A percentile compares a stretch with the other conserved stretches of the same genome.
Conservation (phyloP, 257 asterid genomes). For the Solanum chmielewskii region DNA sequence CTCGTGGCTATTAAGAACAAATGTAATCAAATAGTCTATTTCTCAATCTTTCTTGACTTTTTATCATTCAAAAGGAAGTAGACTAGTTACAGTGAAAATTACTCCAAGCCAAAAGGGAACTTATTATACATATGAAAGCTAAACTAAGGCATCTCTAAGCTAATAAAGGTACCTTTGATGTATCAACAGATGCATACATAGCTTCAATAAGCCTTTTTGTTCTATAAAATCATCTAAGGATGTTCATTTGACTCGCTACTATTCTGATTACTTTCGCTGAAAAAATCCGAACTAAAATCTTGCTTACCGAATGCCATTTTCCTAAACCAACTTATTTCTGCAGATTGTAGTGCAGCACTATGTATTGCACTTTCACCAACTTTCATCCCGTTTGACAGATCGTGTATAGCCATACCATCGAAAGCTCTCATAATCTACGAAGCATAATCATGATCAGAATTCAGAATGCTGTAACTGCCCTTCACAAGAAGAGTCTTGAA, state of each 20-base stretch:
- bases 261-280: constrained; percentile 30
- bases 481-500: background rate
- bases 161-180: background rate
- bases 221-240: background rate
- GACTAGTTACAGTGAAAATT: constrained; percentile 31
- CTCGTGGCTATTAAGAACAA: background rate
- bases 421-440: constrained; percentile 79
- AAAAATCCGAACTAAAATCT: constrained; percentile 56
- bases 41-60: background rate
- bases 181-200: background rate
- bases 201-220: background rate
- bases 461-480: background rate
- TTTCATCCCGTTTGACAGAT: constrained; percentile 82
- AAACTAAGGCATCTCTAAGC: background rate
- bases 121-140: background rate
- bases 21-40: background rate
- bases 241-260: constrained; percentile 18
- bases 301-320: constrained; percentile 84
- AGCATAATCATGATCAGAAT: background rate
- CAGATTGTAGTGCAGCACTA: constrained; percentile 71
- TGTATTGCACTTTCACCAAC: constrained; percentile 74
- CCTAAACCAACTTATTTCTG: constrained; percentile 61
- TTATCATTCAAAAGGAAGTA: background rate
- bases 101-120: constrained; percentile 1
- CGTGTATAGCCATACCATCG: constrained; percentile 45